Conservation (phyloP, 2,329 filamentous ascomycete species). For the Sporothrix protearum region DNA sequence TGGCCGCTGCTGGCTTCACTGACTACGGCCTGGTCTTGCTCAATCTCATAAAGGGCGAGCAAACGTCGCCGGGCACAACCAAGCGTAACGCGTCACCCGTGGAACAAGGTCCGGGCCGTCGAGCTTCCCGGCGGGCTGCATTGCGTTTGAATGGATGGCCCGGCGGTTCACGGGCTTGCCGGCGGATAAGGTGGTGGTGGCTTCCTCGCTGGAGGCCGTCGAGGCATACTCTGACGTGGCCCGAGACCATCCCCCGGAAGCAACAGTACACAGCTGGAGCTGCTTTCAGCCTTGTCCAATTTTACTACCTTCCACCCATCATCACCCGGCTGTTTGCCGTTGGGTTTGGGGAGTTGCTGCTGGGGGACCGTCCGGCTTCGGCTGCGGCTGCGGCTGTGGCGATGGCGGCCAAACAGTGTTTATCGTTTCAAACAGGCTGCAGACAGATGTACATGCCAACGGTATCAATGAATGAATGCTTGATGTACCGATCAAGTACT, state of each 20-base stretch:
- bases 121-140: constrained; percentile 41
- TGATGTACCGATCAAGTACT: not conserved
- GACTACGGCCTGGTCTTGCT: constrained; percentile 41
- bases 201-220: constrained; percentile 38
- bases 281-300: constrained; percentile 44
- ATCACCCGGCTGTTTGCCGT: constrained; percentile 42
- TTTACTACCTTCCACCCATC: constrained; percentile 48
- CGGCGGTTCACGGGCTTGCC: constrained; percentile 44
- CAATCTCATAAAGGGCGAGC: constrained; percentile 41
- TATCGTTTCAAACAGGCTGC: not conserved
- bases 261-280: constrained; percentile 45
- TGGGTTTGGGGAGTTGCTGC: constrained; percentile 38
- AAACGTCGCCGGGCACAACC: constrained; percentile 42
- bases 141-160: constrained; percentile 45
- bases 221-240: constrained; percentile 44
- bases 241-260: constrained; percentile 39
- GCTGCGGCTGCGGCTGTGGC: constrained; percentile 33
- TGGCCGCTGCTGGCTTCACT: constrained; percentile 44
- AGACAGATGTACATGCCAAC: not conserved
- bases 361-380: constrained; percentile 37
- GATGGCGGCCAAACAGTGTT: constrained; percentile 26
- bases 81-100: constrained; percentile 41
- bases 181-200: constrained; percentile 41
- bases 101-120: constrained; percentile 43
- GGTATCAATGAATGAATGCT: not conserved